These are phyloP conservation scores for Ophiosphaerella korrae DNA, from an alignment of 2,329 filamentous ascomycete genomes.

Conservation along the genomic window DNA sequence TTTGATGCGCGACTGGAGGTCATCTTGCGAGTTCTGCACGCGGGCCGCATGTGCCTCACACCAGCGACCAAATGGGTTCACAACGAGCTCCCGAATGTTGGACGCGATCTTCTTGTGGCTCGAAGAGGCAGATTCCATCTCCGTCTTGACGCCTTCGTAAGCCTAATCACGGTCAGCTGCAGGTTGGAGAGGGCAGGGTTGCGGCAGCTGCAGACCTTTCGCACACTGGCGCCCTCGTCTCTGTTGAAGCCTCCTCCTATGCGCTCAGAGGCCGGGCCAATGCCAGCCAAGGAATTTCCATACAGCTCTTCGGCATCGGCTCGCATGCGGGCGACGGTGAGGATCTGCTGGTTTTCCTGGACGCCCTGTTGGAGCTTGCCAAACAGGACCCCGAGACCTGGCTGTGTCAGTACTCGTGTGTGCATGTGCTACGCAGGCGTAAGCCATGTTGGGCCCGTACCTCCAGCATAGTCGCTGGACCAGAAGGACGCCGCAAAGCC, in stretches of 20 bases:
- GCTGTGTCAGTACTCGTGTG: constrained; percentile 28
- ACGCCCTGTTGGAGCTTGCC: constrained; percentile 96
- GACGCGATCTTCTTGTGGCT: constrained; percentile 95
- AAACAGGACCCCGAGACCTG: constrained; percentile 87
- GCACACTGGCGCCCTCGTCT: constrained; percentile 94
- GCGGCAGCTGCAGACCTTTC: constrained; percentile 69
- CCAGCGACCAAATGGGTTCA: constrained; percentile 93
- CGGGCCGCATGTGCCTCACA: constrained; percentile 92
- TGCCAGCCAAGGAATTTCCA: constrained; percentile 78
- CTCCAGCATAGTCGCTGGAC: constrained; percentile 96
- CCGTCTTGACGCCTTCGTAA: constrained; percentile 87
- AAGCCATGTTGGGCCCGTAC: constrained; percentile 61
- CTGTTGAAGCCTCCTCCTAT: constrained; percentile 81
- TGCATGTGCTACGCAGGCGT: constrained; percentile 8
- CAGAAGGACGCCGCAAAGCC: constrained; percentile 95
- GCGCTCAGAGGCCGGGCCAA: constrained; percentile 80
- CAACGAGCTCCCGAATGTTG: constrained; percentile 93
- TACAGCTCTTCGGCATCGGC: constrained; percentile 95
- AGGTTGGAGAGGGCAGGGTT: not conserved
- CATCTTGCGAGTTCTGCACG: constrained; percentile 92
- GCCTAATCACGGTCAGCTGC: constrained; percentile 63
- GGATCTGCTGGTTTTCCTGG: constrained; percentile 90
- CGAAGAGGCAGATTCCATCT: constrained; percentile 89
- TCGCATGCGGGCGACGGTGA: constrained; percentile 90
- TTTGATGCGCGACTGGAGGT: constrained; percentile 88